Base-by-base conservation (phyloP, 257 asterid genomes). In the Parsonsia alboflavescens region DNA sequence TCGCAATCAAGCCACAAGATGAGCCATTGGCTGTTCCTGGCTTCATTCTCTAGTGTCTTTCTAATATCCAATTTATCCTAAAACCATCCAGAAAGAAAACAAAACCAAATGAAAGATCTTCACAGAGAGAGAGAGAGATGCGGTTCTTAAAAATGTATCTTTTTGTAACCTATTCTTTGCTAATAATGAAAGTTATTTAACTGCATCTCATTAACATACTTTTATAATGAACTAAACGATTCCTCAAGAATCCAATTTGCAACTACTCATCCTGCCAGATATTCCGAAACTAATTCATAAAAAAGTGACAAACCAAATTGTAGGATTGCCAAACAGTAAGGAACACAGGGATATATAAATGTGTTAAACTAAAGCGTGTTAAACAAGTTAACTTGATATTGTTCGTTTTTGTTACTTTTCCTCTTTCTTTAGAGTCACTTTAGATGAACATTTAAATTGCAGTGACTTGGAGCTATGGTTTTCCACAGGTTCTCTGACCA, bases 1-100 rank as follows among this genome's bases (percentile, higher is more conserved):
- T 95, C 99, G 71, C 98, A 95, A 82, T 95, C 99, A 49, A 95
- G 98, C 99, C 99, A 95, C 80, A 95, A 80, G 77, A 95, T 80
- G 79, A 92, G 97, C 98, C 99, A 92, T 81, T 92, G 96, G 75
- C 92, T 90, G 83, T 80, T 90, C 73, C 92, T 85, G 62, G 99
- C 97, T 84, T 95, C 98, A 82, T 88, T 95, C 81, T 87, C 99
- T 81, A 95, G 82, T 65, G 99, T 92, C 86, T 89, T 89, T 79
- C 84, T 85, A 66, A 95, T 90, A 75, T 95, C 98, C 71, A 81
- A 68, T 82, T 95, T 95, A 80, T 92, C 99, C 96, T 93, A 76
- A 30, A 57, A 77, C 70, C 45, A 48, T 71, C 72, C 78, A 80
- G 57, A 61, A 74, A 70, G 21, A 15, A 58, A 46, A 39, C 19